Conservation (phyloP, 2,329 filamentous ascomycete species). For the Fusarium zealandicum region DNA sequence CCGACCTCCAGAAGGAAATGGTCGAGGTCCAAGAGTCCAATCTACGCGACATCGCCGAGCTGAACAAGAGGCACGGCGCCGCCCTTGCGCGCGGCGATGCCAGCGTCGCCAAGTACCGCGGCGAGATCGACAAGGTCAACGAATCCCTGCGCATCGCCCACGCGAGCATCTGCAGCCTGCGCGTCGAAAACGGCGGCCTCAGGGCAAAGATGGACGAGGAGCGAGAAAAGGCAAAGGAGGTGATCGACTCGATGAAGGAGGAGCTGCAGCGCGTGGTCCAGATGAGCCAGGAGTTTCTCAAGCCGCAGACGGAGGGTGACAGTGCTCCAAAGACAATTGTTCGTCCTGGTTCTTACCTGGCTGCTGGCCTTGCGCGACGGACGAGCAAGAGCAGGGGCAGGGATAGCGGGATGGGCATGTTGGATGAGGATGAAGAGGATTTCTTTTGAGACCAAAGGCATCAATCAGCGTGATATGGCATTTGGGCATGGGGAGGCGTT, state of each 20-base stretch:
- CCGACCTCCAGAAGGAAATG: conserved; percentile 51
- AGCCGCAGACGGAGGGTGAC: conserved; percentile 36
- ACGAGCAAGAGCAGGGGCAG: conserved; percentile 53
- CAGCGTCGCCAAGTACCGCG: conserved; percentile 56
- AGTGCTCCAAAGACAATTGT: conserved; percentile 7
- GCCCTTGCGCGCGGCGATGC: conserved; percentile 61
- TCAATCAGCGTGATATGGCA: background rate
- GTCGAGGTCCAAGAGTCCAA: conserved; percentile 47
- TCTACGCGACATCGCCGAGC: conserved; percentile 42
- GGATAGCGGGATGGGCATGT: conserved; percentile 63
- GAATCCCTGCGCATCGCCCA: conserved; percentile 56
- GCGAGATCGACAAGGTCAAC: conserved; percentile 58
- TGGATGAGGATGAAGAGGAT: conserved; percentile 60
- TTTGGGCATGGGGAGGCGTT: conserved; percentile 19
- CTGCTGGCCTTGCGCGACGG: conserved; percentile 43
- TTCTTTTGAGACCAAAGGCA: conserved; percentile 29
- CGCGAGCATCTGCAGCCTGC: conserved; percentile 53
- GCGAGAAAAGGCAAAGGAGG: conserved; percentile 49
- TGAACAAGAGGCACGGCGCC: conserved; percentile 54
- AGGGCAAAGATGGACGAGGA: conserved; percentile 48
- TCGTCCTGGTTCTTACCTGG: conserved; percentile 33
- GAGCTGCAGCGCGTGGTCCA: conserved; percentile 58
- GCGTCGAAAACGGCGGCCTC: conserved; percentile 55
- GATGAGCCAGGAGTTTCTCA: conserved; percentile 56
- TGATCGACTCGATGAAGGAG: conserved; percentile 58